phyloP scores from a whole-genome alignment of 176 grass and related monocot genomes.

The Hordeum marinum region DNA sequence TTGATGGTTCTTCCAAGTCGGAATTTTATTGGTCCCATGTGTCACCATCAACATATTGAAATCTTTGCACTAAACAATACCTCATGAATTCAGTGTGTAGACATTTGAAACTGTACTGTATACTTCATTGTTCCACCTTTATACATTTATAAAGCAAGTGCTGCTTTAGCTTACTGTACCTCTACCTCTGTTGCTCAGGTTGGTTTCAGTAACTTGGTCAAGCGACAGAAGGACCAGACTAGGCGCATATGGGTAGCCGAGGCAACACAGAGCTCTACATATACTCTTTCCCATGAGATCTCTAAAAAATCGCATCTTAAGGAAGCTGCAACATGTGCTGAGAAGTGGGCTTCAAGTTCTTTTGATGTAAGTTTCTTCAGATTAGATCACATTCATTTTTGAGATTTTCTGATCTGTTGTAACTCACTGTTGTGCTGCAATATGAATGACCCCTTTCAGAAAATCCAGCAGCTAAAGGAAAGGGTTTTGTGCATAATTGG shows the following conservation, averaged over 20 bases:
- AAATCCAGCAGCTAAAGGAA: conserved; percentile 63
- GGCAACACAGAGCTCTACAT: conserved; percentile 63
- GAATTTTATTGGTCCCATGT: background rate
- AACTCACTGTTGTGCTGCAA: background rate
- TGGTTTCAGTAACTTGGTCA: conserved; percentile 88
- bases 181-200: conserved; percentile 46
- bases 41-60: background rate
- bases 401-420: conserved; percentile 21
- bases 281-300: conserved; percentile 51
- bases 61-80: background rate
- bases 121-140: conserved; percentile 18
- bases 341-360: conserved; percentile 76
- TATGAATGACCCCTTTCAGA: conserved; percentile 36
- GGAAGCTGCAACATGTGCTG: conserved; percentile 40
- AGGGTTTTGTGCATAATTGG: conserved; percentile 56
- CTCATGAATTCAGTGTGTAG: background rate
- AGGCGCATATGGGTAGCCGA: conserved; percentile 85
- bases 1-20: background rate
- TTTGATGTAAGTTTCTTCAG: conserved; percentile 45
- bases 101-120: background rate
- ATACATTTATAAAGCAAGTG: conserved; percentile 17
- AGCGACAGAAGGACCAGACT: conserved; percentile 70
- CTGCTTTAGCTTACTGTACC: conserved; percentile 19
- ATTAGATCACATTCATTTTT: background rate
- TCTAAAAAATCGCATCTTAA: conserved; percentile 73